A percentile compares a stretch with the other conserved stretches of the same genome.
These are phyloP conservation scores for Psilocybe mexicana DNA, from an alignment of 1,284 basidiomycete genomes.

Conservation along the genomic window DNA sequence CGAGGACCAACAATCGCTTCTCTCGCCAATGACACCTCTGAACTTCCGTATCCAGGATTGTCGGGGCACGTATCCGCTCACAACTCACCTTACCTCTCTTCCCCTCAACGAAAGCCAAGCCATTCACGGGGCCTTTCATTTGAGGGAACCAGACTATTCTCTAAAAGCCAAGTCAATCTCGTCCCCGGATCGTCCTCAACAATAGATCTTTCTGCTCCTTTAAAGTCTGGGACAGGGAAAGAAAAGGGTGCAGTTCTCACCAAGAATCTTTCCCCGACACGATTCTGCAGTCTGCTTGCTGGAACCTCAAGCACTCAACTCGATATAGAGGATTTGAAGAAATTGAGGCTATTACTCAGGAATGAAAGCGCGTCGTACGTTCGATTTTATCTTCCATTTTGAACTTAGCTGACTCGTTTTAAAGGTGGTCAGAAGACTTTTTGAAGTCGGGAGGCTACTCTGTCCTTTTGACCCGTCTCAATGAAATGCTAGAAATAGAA, in stretches of 20 bases:
- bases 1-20: constrained; percentile 34
- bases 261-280: constrained; percentile 62
- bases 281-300: constrained; percentile 63
- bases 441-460: constrained; percentile 83
- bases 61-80: constrained; percentile 40
- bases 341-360: constrained; percentile 74
- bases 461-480: constrained; percentile 81
- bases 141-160: constrained; percentile 48
- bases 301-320: constrained; percentile 66
- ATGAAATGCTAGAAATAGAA: constrained; percentile 92
- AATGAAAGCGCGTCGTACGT: constrained; percentile 82
- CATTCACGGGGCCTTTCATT: constrained; percentile 58
- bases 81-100: constrained; percentile 40
- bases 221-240: constrained; percentile 40
- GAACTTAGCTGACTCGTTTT: constrained; percentile 10
- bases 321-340: constrained; percentile 77
- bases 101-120: constrained; percentile 47
- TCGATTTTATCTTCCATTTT: not conserved
- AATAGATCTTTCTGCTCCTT: constrained; percentile 39
- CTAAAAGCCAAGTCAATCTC: constrained; percentile 48
- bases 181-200: constrained; percentile 38
- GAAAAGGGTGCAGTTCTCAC: constrained; percentile 31
- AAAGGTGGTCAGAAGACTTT: constrained; percentile 92
- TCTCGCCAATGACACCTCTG: constrained; percentile 33
- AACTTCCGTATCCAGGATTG: constrained; percentile 39